Evolutionary conservation across 176 grass and related monocot genomes (phyloP), one percentile per base, ranked within the genome.

Genomic region (Saccharum spontaneum): DNA sequence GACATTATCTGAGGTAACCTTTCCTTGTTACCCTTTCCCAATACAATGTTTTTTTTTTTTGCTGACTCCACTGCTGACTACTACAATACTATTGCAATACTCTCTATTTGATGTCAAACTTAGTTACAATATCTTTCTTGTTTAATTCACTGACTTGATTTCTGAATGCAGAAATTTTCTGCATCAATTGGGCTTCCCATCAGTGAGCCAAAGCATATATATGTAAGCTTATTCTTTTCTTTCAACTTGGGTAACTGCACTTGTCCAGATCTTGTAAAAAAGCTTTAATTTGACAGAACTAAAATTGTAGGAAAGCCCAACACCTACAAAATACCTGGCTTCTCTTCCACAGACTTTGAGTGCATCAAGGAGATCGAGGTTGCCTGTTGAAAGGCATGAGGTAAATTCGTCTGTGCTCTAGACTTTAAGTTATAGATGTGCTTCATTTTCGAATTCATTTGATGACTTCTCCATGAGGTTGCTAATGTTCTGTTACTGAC

Each of bases 381-480:
- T 89, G 78, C 65, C 88, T 86, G 83, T 92, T 78, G 93, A 92
- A 86, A 92, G 79, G 48, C 91, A 96, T 44, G 93, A 99, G 93
- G 97, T 99, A 67, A 92, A 67, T 88, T 73, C 63, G 3, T 46
- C 49, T 86, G 6, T 44, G 33, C 37, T 78, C 41, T 77, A 37
- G 28, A 78, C n/a, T 40, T 73, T 15, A 6, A 54, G 13, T 11
- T 71, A 9, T 52, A 63, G 24, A 33, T 82, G 20, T 33, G 2
- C 45, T 30, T 73, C 20, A 28, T 78, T 54, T 78, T 67, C 9
- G 13, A 57, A n/a, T 77, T 82, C 65, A 65, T 8, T 82, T 60
- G 4, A 57, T 86, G 30, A n/a, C 14, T 48, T 74, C 46, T 68
- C 68, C 30, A 66, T 26, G 71, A 78, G 13, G 23, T 67, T 54